Percentiles rank a stretch among this genome's conserved stretches.
Conservation (phyloP, 148 eudicot genomes). For the Arctostaphylos glauca region DNA sequence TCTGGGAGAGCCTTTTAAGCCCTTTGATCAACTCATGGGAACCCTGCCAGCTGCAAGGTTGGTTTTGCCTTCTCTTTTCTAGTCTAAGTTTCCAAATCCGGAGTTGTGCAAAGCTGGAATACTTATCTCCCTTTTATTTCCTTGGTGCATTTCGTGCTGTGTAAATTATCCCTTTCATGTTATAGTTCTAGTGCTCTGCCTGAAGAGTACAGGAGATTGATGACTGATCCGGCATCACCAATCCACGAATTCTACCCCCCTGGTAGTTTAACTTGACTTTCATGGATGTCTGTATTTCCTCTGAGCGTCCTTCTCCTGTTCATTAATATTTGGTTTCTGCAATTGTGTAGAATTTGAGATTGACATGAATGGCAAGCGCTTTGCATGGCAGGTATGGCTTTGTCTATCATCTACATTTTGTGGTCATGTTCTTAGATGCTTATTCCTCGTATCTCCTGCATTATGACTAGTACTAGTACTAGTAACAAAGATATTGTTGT, state of each 20-base stretch:
- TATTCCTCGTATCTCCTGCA: not conserved
- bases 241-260: conserved; percentile 76
- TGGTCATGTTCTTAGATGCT: not conserved
- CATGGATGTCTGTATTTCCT: conserved; percentile 12
- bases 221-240: conserved; percentile 95
- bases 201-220: conserved; percentile 73
- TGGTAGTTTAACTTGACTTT: conserved; percentile 49
- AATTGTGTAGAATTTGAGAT: conserved; percentile 74
- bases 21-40: conserved; percentile 98
- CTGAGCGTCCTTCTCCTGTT: conserved; percentile 2
- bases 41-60: conserved; percentile 96
- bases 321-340: not conserved
- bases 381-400: conserved; percentile 89
- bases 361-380: conserved; percentile 99
- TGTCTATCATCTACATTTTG: not conserved
- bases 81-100: not conserved
- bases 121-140: not conserved
- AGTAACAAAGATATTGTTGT: not conserved
- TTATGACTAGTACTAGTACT: not conserved
- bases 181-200: conserved; percentile 90
- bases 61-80: conserved; percentile 34
- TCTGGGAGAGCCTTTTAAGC: conserved; percentile 95
- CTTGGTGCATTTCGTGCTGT: not conserved
- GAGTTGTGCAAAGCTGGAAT: not conserved
- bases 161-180: conserved; percentile 13